phyloP scores from a whole-genome alignment of 2,329 filamentous ascomycete genomes.

The Fusarium sp. region DNA sequence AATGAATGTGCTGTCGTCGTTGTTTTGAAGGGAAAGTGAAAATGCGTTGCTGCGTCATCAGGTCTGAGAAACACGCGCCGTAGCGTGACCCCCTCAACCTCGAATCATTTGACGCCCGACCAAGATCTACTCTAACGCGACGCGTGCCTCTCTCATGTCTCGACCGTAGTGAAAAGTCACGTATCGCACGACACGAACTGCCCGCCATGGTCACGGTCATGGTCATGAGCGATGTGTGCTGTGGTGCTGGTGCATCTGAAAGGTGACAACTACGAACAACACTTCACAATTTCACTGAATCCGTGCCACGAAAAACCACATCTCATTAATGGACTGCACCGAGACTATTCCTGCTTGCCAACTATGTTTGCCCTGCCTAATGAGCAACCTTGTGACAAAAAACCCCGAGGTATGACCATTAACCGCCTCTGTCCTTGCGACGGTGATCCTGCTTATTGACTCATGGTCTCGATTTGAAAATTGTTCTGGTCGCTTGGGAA shows the following conservation, averaged over 20 bases:
- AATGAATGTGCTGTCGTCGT: not conserved
- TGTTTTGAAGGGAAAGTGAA: not conserved
- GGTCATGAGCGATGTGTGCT: not conserved
- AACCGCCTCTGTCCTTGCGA: too few relatives aligned
- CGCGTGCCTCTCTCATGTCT: rapidly evolving
- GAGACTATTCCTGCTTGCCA: not conserved
- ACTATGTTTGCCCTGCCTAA: rapidly evolving
- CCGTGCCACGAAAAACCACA: not conserved
- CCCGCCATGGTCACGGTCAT: too few relatives aligned
- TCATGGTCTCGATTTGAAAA: rapidly evolving
- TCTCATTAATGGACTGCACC: not conserved
- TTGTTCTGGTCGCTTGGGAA: not conserved
- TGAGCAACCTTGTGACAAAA: too few relatives aligned
- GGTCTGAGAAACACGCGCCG: not conserved
- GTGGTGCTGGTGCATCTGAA: not conserved
- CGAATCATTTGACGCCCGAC: rapidly evolving
- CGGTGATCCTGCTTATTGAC: rapidly evolving
- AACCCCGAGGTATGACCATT: too few relatives aligned
- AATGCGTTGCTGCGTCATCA: not conserved
- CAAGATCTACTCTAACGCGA: rapidly evolving
- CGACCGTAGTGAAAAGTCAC: rapidly evolving
- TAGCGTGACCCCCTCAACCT: not conserved
- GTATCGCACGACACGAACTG: rapidly evolving
- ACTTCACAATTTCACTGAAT: not conserved
- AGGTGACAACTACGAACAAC: not conserved